Evolutionary conservation across 2,329 filamentous ascomycete genomes (phyloP).

Genomic region (Fusarium odoratissimum): DNA sequence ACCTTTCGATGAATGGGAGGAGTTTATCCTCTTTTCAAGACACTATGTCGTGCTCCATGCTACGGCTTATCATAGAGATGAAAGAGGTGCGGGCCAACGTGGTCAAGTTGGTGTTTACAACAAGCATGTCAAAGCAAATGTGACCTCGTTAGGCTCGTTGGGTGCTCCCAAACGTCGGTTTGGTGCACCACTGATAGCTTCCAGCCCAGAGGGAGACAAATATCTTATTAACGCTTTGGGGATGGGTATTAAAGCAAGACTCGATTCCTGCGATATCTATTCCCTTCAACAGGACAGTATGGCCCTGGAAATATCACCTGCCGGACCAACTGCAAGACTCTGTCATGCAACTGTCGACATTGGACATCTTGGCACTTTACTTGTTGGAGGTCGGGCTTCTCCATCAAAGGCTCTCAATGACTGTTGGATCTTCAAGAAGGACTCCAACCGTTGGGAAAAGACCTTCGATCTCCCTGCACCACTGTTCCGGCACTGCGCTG

Average conservation of each 20-base stretch:
- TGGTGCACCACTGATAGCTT: constrained; percentile 63
- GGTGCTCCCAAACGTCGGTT: constrained; percentile 64
- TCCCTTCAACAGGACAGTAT: constrained; percentile 27
- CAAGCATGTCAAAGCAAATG: constrained; percentile 9
- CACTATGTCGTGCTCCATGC: constrained; percentile 87
- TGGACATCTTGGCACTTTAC: constrained; percentile 66
- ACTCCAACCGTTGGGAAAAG: constrained; percentile 68
- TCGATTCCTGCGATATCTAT: constrained; percentile 65
- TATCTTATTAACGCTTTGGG: constrained; percentile 60
- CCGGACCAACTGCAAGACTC: constrained; percentile 62
- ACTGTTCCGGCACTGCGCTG: constrained; percentile 79
- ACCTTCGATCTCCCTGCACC: constrained; percentile 74
- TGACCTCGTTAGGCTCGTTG: constrained; percentile 15
- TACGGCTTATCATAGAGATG: constrained; percentile 21
- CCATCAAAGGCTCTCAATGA: constrained; percentile 76
- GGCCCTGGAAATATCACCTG: constrained; percentile 44
- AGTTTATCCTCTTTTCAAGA: constrained; percentile 84
- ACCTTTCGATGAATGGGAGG: constrained; percentile 96
- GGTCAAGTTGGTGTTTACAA: not conserved
- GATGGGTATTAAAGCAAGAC: constrained; percentile 57
- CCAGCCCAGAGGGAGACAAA: constrained; percentile 54
- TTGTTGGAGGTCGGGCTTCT: constrained; percentile 83
- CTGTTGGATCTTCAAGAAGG: constrained; percentile 77
- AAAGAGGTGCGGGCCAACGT: not conserved
- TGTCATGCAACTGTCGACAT: constrained; percentile 82